Conservation (phyloP, 306 rosid species). For the Quercus wislizeni region DNA sequence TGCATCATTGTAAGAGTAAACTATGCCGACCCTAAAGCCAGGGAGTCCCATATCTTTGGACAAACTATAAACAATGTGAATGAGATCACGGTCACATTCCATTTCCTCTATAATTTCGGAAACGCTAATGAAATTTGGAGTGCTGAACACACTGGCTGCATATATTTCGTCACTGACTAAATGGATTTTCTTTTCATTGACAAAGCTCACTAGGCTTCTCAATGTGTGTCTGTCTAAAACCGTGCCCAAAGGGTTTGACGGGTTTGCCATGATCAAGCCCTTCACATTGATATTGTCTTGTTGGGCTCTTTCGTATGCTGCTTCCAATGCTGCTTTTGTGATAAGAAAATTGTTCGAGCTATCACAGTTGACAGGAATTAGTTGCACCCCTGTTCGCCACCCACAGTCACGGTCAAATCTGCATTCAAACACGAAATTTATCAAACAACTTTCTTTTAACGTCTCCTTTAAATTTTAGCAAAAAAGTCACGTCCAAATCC, state of each 20-base stretch:
- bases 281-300: conserved; percentile 55
- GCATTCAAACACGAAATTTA: conserved; percentile 7
- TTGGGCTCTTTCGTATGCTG: conserved; percentile 57
- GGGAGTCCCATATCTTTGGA: conserved; percentile 96
- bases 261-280: conserved; percentile 81
- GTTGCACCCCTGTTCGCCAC: conserved; percentile 70
- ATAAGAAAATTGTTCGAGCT: conserved; percentile 73
- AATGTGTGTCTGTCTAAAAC: conserved; percentile 56
- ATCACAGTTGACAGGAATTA: conserved; percentile 65
- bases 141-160: conserved; percentile 66
- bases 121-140: conserved; percentile 51
- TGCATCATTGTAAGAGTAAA: conserved; percentile 71
- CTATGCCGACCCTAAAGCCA: conserved; percentile 81
- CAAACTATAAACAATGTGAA: conserved; percentile 71
- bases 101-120: conserved; percentile 57
- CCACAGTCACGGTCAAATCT: conserved; percentile 72
- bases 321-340: conserved; percentile 63
- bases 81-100: conserved; percentile 52
- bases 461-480: no score
- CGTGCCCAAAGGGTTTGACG: conserved; percentile 87
- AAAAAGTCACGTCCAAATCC: no score
- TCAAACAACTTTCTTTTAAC: no score
- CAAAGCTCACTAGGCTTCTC: conserved; percentile 57
- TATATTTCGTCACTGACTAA: conserved; percentile 89
- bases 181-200: conserved; percentile 63